phyloP scores from a whole-genome alignment of 1,284 basidiomycete species.

The Hemileia vastatrix region DNA sequence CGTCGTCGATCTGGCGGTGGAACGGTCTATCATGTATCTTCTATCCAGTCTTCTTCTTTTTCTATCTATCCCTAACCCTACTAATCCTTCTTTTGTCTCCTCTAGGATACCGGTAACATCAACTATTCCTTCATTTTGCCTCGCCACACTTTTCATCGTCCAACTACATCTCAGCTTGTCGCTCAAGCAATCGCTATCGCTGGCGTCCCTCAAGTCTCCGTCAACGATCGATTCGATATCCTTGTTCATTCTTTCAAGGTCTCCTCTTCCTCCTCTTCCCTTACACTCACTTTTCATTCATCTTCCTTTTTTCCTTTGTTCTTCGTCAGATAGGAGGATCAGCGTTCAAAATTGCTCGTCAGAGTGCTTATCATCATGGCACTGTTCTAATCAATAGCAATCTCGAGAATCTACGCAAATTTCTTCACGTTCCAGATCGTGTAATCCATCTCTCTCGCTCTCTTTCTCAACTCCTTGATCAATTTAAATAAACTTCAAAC shows the following conservation, averaged over 20 bases:
- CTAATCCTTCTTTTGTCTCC: constrained; percentile 9
- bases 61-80: not conserved
- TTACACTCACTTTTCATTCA: not conserved
- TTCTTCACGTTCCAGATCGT: constrained; percentile 49
- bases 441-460: not conserved
- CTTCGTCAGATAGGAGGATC: constrained; percentile 76
- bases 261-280: constrained; percentile 46
- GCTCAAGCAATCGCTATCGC: constrained; percentile 67
- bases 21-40: constrained; percentile 85
- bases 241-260: constrained; percentile 76
- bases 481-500: not conserved
- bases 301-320: not conserved
- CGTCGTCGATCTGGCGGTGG: constrained; percentile 89
- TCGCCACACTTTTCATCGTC: constrained; percentile 66
- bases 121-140: constrained; percentile 93
- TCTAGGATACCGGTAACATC: constrained; percentile 86
- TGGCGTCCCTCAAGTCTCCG: constrained; percentile 56
- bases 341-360: constrained; percentile 88
- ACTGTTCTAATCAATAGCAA: constrained; percentile 92
- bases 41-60: not conserved
- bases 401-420: constrained; percentile 60
- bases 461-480: not conserved
- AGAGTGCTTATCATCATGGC: constrained; percentile 91
- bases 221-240: constrained; percentile 87
- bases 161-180: constrained; percentile 67